Base-by-base conservation (phyloP, 140 eudicot genomes). In the Anethum foeniculum region DNA sequence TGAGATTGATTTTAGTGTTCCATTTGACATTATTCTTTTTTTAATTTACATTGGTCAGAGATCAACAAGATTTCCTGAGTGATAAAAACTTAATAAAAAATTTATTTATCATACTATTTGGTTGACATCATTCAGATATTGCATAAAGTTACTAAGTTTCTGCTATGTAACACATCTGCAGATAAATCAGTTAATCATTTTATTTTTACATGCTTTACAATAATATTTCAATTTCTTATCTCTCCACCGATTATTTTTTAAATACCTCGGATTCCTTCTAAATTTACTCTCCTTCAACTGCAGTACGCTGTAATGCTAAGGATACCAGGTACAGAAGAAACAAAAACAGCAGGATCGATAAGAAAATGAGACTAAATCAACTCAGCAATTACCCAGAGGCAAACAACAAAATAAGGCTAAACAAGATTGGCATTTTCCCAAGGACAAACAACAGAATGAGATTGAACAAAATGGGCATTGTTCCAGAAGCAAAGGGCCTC, bases 401-500 rank as follows among this genome's bases (percentile, higher is more conserved):
- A 30, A 68, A 68, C 11, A 68, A 14, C 4, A 68, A 23, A 32
- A 32, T 32, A 34, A 68, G 11, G 25, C 1, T 18, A 12, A 30
- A 47, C 13, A 36, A 34, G 11, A 36, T 34, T 69, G 25, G 27
- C 14, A 69, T 69, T 34, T 36, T 69, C 10, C 75, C 47, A 28
- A n/a, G 38, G 25, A 16, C 47, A 69, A 69, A 69, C 6, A 76
- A 27, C 41, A 73, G 11, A 73, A 13, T 73, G 51, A 41, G 30
- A 28, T 4, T 79, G 75, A 67, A 60, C 39, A 75, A 25, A 43
- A 74, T 74, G 14, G 54, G 51, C 19, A 11, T 12, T 60, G 41
- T 28, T 28, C 74, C 71, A 32, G 43, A 39, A 8, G 39, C 81
- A 78, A 62, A 47, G 51, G 81, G 74, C 28, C 16, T 46, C 51